Evolutionary conservation across 148 eudicot genomes (phyloP).

Genomic region (Rhododendron ovatum): DNA sequence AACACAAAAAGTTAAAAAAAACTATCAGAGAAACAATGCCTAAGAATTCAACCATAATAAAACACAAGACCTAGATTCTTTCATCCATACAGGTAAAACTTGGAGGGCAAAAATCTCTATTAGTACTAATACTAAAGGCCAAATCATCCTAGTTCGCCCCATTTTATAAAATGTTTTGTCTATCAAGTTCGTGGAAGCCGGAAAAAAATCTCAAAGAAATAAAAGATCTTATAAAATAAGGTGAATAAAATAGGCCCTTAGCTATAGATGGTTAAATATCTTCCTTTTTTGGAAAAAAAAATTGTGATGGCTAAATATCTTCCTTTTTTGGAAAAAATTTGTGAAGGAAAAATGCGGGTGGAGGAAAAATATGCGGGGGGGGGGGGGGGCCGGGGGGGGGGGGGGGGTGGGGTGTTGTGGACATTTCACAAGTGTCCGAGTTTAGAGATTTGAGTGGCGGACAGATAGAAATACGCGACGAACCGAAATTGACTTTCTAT

Average conservation of each 20-base stretch:
- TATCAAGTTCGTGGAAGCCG: not conserved
- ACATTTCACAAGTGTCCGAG: constrained; percentile 23
- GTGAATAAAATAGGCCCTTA: not conserved
- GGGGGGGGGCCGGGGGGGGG: too few species aligned
- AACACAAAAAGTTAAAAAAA: too few species aligned
- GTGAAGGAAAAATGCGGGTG: too few species aligned
- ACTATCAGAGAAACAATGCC: too few species aligned
- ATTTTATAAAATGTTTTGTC: not conserved
- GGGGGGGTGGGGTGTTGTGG: not conserved
- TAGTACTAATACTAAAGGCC: not conserved
- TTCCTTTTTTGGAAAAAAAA: too few species aligned
- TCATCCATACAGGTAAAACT: not conserved
- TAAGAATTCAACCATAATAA: not conserved
- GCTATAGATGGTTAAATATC: not conserved
- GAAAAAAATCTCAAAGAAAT: not conserved
- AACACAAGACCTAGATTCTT: not conserved
- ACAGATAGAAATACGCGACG: constrained; percentile 26
- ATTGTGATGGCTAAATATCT: too few species aligned
- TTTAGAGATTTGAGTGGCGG: constrained; percentile 19
- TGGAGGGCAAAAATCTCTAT: not conserved
- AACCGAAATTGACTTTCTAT: constrained; percentile 15
- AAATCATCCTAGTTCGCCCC: not conserved
- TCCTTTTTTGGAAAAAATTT: too few species aligned
- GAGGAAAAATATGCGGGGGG: too few species aligned
- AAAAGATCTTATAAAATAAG: not conserved